Evolutionary conservation across 108 stramenopile genomes (phyloP).

Genomic region (Skeletonema costatum): DNA sequence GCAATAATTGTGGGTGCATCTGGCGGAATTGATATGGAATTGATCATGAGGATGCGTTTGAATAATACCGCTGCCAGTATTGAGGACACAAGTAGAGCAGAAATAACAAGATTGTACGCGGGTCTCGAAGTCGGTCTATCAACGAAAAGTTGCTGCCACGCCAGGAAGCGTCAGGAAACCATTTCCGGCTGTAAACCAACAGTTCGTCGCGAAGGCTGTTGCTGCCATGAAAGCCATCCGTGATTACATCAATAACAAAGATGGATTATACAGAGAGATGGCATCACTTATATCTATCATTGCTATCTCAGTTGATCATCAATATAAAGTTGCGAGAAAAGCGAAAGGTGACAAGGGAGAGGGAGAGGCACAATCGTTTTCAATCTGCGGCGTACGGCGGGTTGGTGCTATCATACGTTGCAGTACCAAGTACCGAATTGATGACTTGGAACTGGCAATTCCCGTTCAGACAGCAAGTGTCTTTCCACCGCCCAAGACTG

Average conservation of each 20-base stretch:
- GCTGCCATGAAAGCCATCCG: constrained; percentile 4
- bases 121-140: neutral
- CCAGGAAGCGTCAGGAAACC: neutral
- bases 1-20: neutral
- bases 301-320: constrained; percentile 18
- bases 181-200: neutral
- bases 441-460: no score
- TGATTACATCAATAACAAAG: constrained; percentile 7
- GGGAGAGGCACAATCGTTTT: constrained; percentile 6
- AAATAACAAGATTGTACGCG: neutral
- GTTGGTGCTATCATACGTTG: constrained; percentile 2
- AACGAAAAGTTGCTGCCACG: neutral
- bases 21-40: neutral
- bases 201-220: neutral
- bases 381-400: constrained; percentile 9
- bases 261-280: constrained; percentile 20
- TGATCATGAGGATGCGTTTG: neutral
- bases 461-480: no score
- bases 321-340: neutral
- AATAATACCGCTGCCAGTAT: neutral
- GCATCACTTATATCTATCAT: neutral
- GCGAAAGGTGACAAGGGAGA: constrained; percentile 5
- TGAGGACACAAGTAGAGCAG: neutral
- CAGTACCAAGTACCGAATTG: constrained; percentile 5
- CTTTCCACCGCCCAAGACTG: no score